Base-by-base conservation (phyloP, 2,329 filamentous ascomycete species). In the Stachybotrys chartarum region DNA sequence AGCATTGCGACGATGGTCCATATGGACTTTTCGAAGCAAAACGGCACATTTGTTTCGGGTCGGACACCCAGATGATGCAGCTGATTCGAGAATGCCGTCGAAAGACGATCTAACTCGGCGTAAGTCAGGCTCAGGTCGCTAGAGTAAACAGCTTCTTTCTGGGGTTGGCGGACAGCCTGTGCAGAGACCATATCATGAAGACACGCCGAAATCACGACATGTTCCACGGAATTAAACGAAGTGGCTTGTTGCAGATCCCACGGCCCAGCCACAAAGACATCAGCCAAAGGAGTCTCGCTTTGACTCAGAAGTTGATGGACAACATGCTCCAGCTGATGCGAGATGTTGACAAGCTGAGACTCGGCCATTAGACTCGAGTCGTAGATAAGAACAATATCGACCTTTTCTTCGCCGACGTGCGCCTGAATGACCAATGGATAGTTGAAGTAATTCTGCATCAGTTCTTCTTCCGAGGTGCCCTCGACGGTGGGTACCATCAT, bases 151-250 rank as follows among this genome's bases (percentile, higher is more conserved):
- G 50, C 50, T 42, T 52, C 16, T 5, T 44, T 31, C 5, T 42
- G 8, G 5, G 50, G 50, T 7, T 10, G 5, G 12, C 35, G 12
- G 14, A 7, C 16, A 17, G 35, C 50, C 12, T 10, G 10, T 18
- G 32, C 50, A 17, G 31, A 42, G 8, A 52, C 35, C 30, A 52
- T 24, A 14, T 52, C 32, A 24, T 52, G 50, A 30, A 52, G n/a
- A n/a, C 49, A 51, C n/a, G 24, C 18, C 12, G 30, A 8, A n/a
- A 51, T 24, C 14, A 35, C 24, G 8, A 7, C 30, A 32, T 17
- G 18, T 12, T 51, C 30, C 3, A 42, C 35, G 14, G 8, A 10
- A 0, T 63, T 55, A 0, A 68, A 68, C 0, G 75, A 73, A 50
- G 72, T 59, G 7, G 49, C 49, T 35, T 51, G 18, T 17, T 51